phyloP scores from a whole-genome alignment of 2,329 filamentous ascomycete genomes.

The Aspergillus calidoustus region DNA sequence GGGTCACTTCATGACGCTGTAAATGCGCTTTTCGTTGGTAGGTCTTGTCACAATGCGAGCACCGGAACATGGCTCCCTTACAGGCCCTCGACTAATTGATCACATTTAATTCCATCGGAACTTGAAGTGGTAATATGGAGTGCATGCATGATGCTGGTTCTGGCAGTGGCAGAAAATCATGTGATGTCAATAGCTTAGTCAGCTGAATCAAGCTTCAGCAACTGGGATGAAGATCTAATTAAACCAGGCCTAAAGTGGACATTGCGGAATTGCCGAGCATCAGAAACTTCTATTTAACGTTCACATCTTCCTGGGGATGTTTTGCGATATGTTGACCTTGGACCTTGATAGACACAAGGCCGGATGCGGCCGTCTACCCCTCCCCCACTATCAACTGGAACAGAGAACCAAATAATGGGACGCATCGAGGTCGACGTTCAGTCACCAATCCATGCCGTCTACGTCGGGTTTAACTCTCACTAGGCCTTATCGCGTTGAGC shows the following conservation, averaged over 20 bases:
- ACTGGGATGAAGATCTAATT: background rate
- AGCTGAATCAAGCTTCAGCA: background rate
- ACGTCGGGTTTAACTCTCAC: background rate
- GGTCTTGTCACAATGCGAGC: slow-evolving; percentile 33
- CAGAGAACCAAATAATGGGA: background rate
- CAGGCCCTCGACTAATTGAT: background rate
- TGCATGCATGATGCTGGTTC: background rate
- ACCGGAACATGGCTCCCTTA: slow-evolving; percentile 31
- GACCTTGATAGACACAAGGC: background rate
- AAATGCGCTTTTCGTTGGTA: slow-evolving; percentile 37
- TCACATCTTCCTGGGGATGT: background rate
- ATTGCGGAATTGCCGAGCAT: background rate
- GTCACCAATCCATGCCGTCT: slow-evolving; percentile 8
- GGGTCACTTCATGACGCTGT: slow-evolving; percentile 34
- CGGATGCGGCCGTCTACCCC: background rate
- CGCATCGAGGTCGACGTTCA: background rate
- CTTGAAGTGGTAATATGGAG: background rate
- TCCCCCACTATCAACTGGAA: background rate
- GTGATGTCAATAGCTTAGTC: background rate
- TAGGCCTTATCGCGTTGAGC: background rate
- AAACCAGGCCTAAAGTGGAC: background rate
- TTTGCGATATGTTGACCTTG: background rate
- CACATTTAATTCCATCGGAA: background rate
- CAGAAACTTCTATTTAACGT: background rate
- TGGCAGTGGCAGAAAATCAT: background rate